A percentile compares a stretch with the other conserved stretches of the same genome.
These are phyloP conservation scores for Pseudisothecium myosuroides DNA, from an alignment of 225 moss, liverwort and hornwort species.

Conservation along the genomic window DNA sequence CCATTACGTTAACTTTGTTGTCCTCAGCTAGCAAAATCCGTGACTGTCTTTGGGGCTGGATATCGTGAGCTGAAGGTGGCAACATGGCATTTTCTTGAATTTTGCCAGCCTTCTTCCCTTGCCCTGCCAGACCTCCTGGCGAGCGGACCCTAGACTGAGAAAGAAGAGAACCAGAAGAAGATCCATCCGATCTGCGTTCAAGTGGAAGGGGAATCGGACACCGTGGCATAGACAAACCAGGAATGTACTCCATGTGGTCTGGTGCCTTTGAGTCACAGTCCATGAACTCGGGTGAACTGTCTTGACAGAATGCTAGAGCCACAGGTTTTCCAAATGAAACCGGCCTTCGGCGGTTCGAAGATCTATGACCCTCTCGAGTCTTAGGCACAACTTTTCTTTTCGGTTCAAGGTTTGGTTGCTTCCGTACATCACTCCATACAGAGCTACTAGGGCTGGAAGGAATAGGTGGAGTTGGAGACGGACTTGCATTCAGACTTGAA, in stretches of 20 bases:
- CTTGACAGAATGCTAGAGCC: neutral
- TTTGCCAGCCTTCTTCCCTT: constrained; percentile 2
- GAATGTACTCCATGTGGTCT: constrained; percentile 11
- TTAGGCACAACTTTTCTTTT: constrained; percentile 3
- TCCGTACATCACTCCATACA: neutral
- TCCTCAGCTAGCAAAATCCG: constrained; percentile 44
- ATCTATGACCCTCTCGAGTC: neutral
- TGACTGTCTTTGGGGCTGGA: neutral
- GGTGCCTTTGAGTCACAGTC: constrained; percentile 14
- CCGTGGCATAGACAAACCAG: constrained; percentile 10
- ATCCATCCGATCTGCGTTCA: neutral
- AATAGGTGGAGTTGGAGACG: neutral
- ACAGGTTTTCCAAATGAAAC: neutral
- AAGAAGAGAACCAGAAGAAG: neutral
- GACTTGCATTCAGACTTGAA: neutral
- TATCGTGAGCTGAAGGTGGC: neutral
- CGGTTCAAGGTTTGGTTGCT: neutral
- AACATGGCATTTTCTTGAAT: neutral
- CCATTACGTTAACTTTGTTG: constrained; percentile 80
- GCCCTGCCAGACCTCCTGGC: neutral
- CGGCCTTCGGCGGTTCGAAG: neutral
- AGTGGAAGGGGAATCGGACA: neutral
- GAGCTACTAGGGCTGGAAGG: neutral
- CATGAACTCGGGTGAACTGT: constrained; percentile 18
- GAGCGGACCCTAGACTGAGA: neutral